Evolutionary conservation across 208 protist species (phyloP), one percentile per base, ranked within the genome.

Genomic region (Trypanosoma grayi): DNA sequence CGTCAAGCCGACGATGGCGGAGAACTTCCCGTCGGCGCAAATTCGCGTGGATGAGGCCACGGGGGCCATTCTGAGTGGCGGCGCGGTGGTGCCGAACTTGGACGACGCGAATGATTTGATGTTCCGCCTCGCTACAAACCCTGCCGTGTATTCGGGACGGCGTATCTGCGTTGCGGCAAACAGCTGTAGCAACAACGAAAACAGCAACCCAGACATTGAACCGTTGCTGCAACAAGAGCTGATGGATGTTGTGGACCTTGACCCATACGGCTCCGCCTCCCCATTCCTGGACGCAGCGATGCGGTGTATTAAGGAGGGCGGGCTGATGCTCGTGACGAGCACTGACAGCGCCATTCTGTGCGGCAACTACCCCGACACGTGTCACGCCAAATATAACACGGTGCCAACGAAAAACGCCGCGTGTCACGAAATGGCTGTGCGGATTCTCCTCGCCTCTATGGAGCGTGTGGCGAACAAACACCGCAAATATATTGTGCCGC

Each of bases 191-290:
- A 30, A 22, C 59, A 18, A 22, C 31, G 40, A 25, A 33, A 40
- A 0, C 8, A 45, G 13, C 4, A 30, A 16, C n/a, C n/a, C n/a
- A n/a, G n/a, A n/a, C 45, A 20, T n/a, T 28, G 34, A 65, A 11
- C 64, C 87, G 2, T 85, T 98, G 62, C 79, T 98, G 40, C 70
- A 97, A 63, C 73, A 95, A 20, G 74, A 85, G 73, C 76, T 67
- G 47, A 98, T 99, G 81, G 93, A 99, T 66, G 95, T 99, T 22
- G 86, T 99, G 14, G 99, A 99, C 68, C 81, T 99, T 4, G 99
- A 99, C 69, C 99, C 99, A 5, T 99, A 99, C 76, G 98, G 98
- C 41, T 90, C 98, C 1, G 97, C 97, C 11, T 87, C 95, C 4
- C 93, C 92, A 7, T 99, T 99, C 68, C 73, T 99, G 13, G 98